phyloP scores from a whole-genome alignment of 116 monocot genomes.

The Papilionanthe hybrid region DNA sequence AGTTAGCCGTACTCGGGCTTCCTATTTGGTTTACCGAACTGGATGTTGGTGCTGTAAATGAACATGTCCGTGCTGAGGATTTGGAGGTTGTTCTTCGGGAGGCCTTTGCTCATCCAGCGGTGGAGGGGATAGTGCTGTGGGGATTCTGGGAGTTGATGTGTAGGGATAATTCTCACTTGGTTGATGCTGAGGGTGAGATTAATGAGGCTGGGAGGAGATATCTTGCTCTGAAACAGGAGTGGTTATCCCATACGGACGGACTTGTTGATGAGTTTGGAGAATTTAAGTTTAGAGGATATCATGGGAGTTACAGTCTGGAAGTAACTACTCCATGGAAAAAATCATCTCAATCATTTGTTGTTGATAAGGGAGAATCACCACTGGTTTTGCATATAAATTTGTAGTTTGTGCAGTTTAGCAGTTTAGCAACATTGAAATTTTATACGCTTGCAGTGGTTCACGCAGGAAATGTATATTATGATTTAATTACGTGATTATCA shows the following conservation, averaged over 20 bases:
- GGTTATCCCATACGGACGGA: constrained; percentile 51
- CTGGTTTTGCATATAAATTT: constrained; percentile 18
- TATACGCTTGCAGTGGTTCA: not conserved
- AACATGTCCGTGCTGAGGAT: constrained; percentile 71
- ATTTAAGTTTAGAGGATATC: constrained; percentile 62
- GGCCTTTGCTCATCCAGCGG: constrained; percentile 71
- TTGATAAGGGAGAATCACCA: constrained; percentile 49
- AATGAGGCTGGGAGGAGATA: constrained; percentile 81
- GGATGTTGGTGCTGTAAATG: constrained; percentile 58
- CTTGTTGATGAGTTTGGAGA: constrained; percentile 28
- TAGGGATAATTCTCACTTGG: constrained; percentile 53
- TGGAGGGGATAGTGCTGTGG: constrained; percentile 76
- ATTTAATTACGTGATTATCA: not conserved
- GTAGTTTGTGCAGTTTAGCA: not conserved
- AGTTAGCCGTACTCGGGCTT: constrained; percentile 55
- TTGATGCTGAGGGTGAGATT: constrained; percentile 64
- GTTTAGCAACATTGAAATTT: not conserved
- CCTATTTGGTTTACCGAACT: constrained; percentile 90
- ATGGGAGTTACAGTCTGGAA: constrained; percentile 56
- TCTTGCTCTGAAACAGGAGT: constrained; percentile 64
- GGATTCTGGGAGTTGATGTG: constrained; percentile 84
- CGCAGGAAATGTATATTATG: not conserved
- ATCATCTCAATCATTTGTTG: constrained; percentile 35
- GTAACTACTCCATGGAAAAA: constrained; percentile 29
- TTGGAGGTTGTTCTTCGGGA: constrained; percentile 76